phyloP scores from a whole-genome alignment of 352 stramenopile species.

The Globisporangium orthogonon region DNA sequence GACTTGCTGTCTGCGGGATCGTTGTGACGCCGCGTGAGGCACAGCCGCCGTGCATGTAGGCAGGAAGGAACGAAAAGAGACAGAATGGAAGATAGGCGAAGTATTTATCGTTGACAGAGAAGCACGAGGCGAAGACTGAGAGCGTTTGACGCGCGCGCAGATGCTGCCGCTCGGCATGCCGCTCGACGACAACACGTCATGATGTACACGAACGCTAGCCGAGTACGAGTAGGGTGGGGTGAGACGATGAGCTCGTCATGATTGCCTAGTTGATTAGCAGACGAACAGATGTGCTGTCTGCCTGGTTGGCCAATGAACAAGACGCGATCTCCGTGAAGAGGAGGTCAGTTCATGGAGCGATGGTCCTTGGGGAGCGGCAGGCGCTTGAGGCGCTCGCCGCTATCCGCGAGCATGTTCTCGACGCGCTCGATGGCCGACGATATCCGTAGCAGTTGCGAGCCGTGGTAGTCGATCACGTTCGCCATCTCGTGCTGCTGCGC shows the following conservation, averaged over 20 bases:
- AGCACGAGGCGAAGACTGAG: not conserved
- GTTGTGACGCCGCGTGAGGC: not conserved
- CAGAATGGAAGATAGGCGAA: not conserved
- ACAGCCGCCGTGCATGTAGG: too few species aligned
- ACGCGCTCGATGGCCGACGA: slow-evolving; percentile 66
- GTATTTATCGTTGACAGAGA: not conserved
- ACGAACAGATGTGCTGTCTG: not conserved
- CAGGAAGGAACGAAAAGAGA: too few species aligned
- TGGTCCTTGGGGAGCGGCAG: slow-evolving; percentile 8
- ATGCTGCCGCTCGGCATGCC: slow-evolving; percentile 4
- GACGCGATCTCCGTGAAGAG: too few species aligned
- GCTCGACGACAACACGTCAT: slow-evolving; percentile 1
- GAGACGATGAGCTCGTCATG: not conserved
- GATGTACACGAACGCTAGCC: not conserved
- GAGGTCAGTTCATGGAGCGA: slow-evolving; percentile 11
- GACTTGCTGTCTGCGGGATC: slow-evolving; percentile 7
- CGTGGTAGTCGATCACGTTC: slow-evolving; percentile 55
- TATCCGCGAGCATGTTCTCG: slow-evolving; percentile 50
- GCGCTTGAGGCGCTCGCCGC: slow-evolving; percentile 23
- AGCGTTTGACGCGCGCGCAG: not conserved
- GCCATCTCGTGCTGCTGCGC: slow-evolving; percentile 72
- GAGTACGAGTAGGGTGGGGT: not conserved
- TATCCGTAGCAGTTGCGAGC: slow-evolving; percentile 54
- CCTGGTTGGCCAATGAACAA: not conserved
- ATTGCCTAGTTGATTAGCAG: not conserved